phyloP scores from a whole-genome alignment of 345 rosid species.

The Camelina laxa region DNA sequence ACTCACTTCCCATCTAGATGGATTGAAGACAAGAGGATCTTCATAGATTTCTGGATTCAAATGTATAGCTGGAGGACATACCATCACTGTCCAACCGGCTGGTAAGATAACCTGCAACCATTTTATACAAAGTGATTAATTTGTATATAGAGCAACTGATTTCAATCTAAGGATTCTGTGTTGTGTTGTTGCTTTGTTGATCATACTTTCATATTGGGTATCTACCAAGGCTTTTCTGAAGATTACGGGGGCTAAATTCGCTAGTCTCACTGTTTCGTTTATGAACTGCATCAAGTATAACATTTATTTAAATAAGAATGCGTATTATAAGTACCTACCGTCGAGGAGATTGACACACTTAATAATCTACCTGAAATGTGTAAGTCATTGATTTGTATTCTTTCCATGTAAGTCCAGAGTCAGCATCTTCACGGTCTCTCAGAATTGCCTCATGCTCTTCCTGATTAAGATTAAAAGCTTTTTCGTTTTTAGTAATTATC shows the following conservation, averaged over 20 bases:
- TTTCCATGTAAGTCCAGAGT: conserved; percentile 57
- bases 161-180: background rate
- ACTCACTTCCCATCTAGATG: conserved; percentile 91
- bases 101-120: conserved; percentile 79
- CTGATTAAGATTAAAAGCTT: background rate
- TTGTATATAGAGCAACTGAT: too few relatives aligned
- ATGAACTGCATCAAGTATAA: conserved; percentile 32
- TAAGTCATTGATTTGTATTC: conserved; percentile 71
- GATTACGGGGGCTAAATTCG: conserved; percentile 36
- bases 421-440: conserved; percentile 14
- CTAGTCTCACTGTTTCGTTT: conserved; percentile 40
- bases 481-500: background rate
- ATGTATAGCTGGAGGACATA: conserved; percentile 95
- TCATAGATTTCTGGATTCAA: conserved; percentile 70
- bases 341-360: background rate
- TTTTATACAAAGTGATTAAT: conserved; percentile 19
- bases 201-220: conserved; percentile 33
- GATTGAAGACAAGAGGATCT: conserved; percentile 78
- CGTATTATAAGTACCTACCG: conserved; percentile 2
- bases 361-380: conserved; percentile 55
- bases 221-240: conserved; percentile 43
- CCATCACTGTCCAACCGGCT: conserved; percentile 92
- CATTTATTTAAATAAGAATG: conserved; percentile 20
- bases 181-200: background rate
- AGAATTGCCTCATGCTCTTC: conserved; percentile 48